Evolutionary conservation across 345 rosid genomes (phyloP).

Genomic region (Lepidium africanum): DNA sequence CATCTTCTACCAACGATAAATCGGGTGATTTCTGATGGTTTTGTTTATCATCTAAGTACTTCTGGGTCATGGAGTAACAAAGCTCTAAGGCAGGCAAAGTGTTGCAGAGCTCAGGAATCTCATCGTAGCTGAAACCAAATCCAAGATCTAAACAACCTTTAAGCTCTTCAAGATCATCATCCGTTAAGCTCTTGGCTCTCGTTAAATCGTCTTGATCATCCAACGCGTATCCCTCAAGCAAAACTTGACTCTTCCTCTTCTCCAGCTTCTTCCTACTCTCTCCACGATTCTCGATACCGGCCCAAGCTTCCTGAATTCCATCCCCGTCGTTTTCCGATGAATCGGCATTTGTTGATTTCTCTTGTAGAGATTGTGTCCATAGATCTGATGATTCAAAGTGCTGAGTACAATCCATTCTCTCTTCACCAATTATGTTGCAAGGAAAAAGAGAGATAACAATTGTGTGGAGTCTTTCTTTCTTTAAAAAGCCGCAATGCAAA

Average conservation of each 20-base stretch:
- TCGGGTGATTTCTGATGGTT: conserved; percentile 38
- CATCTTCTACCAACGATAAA: conserved; percentile 24
- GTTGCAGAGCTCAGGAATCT: conserved; percentile 91
- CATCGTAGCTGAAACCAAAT: conserved; percentile 84
- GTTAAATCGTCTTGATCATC: conserved; percentile 45
- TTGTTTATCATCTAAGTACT: conserved; percentile 58
- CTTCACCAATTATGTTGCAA: not conserved
- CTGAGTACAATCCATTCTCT: conserved; percentile 17
- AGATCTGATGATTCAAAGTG: conserved; percentile 20
- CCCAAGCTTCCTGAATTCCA: conserved; percentile 22
- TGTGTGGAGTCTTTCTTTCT: not conserved
- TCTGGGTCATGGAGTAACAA: conserved; percentile 91
- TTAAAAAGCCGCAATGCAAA: not conserved
- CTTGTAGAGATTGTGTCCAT: conserved; percentile 20
- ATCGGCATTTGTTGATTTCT: not conserved
- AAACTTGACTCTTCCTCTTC: conserved; percentile 72
- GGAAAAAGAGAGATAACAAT: not conserved
- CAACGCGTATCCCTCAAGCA: conserved; percentile 66
- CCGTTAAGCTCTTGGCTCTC: conserved; percentile 81
- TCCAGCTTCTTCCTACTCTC: conserved; percentile 20
- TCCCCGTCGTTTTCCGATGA: not conserved
- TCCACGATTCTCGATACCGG: not conserved
- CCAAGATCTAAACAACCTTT: conserved; percentile 95
- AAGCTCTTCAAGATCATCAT: conserved; percentile 83
- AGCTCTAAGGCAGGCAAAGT: conserved; percentile 92